Conservation (phyloP, 1,139 yeast genomes). For the Sugiyamaella japonica region DNA sequence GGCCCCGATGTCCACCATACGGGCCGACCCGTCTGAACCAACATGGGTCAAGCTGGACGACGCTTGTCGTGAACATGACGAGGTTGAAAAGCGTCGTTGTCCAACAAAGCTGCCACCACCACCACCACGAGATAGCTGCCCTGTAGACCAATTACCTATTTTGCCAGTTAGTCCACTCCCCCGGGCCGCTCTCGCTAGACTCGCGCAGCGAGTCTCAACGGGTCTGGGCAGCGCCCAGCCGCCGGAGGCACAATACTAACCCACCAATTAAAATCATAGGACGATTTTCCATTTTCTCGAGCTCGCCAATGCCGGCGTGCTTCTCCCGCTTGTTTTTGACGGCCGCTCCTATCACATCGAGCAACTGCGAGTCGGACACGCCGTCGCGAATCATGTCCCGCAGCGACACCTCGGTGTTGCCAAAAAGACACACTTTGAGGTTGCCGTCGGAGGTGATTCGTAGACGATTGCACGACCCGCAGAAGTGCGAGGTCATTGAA, state of each 20-base stretch:
- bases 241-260: conserved; percentile 25
- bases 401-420: conserved; percentile 51
- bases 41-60: conserved; percentile 44
- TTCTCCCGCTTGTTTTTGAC: conserved; percentile 48
- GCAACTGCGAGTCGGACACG: conserved; percentile 38
- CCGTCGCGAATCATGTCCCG: conserved; percentile 46
- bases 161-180: neutral
- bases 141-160: neutral
- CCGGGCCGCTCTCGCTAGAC: neutral
- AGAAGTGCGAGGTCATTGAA: conserved; percentile 54
- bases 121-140: too few species aligned
- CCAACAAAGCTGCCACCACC: neutral
- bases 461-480: conserved; percentile 51
- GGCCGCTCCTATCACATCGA: conserved; percentile 46
- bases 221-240: neutral
- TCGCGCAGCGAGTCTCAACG: neutral
- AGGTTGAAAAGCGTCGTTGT: neutral
- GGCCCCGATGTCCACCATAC: conserved; percentile 49
- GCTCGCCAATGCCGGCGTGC: conserved; percentile 51
- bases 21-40: conserved; percentile 47
- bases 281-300: conserved; percentile 49
- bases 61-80: neutral
- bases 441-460: conserved; percentile 54
- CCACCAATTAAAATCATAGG: conserved; percentile 59
- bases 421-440: conserved; percentile 53